Percentiles rank a stretch among this genome's conserved stretches.
These are phyloP conservation scores for Cryptosporidium sp. DNA, from an alignment of 169 alveolate species.

Conservation along the genomic window DNA sequence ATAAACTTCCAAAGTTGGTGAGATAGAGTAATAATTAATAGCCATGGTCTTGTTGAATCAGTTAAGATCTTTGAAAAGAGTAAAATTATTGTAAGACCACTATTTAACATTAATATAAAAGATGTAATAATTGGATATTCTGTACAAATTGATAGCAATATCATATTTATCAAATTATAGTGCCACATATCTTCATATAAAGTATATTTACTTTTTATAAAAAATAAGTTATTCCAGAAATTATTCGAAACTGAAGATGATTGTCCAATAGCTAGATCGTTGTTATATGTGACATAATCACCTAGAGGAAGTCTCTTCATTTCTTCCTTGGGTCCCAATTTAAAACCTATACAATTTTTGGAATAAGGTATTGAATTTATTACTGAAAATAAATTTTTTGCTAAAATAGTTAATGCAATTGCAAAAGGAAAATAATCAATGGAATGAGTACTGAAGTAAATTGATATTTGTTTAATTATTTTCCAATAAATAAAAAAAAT, in stretches of 20 bases:
- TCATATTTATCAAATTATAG: conserved; percentile 17
- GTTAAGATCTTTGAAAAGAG: conserved; percentile 35
- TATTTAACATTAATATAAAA: conserved; percentile 18
- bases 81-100: not conserved
- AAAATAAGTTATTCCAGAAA: conserved; percentile 25
- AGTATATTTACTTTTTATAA: conserved; percentile 14
- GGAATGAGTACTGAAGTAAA: not conserved
- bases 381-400: conserved; percentile 8
- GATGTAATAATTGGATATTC: conserved; percentile 49
- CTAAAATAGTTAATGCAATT: conserved; percentile 4
- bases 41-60: conserved; percentile 72
- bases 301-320: conserved; percentile 60
- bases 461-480: conserved; percentile 18
- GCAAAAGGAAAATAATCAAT: conserved; percentile 62
- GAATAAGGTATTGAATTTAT: conserved; percentile 49
- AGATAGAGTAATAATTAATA: conserved; percentile 54
- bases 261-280: not conserved
- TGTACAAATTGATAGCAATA: conserved; percentile 30
- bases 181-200: conserved; percentile 66
- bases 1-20: conserved; percentile 66
- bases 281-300: conserved; percentile 15
- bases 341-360: conserved; percentile 38
- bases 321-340: conserved; percentile 71
- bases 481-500: conserved; percentile 43
- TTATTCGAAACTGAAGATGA: not conserved